These are phyloP conservation scores for Xylariaceae sp. DNA, from an alignment of 2,329 filamentous ascomycete genomes.

Conservation along the genomic window DNA sequence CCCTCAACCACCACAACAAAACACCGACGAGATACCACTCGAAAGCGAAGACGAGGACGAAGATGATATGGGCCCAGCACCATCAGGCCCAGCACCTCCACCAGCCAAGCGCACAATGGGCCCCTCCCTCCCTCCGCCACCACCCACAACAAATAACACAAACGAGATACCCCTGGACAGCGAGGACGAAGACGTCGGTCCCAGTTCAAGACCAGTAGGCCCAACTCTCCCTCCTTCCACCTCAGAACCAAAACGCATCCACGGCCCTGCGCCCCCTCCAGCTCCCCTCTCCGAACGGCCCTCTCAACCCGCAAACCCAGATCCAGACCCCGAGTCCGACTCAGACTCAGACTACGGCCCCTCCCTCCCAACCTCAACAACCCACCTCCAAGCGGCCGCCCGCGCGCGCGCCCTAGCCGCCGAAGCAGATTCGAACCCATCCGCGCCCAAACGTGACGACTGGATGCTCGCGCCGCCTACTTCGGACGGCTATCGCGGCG, in stretches of 20 bases:
- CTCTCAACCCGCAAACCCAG: too few species aligned
- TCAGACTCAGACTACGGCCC: conserved; percentile 56
- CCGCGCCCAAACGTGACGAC: conserved; percentile 67
- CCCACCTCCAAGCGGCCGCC: conserved; percentile 26
- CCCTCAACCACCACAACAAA: conserved; percentile 11
- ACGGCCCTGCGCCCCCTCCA: conserved; percentile 43
- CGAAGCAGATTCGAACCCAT: conserved; percentile 27
- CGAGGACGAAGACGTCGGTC: conserved; percentile 17
- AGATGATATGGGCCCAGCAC: conserved; percentile 22
- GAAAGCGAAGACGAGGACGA: conserved; percentile 38
- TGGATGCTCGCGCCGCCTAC: conserved; percentile 76
- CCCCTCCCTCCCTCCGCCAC: conserved; percentile 11
- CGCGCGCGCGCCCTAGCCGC: conserved; percentile 28
- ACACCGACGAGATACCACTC: conserved; percentile 45
- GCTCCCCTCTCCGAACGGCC: conserved; percentile 38
- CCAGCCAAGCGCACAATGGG: conserved; percentile 21
- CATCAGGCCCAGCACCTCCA: too few species aligned
- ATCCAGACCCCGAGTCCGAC: conserved; percentile 34
- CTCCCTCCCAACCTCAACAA: conserved; percentile 46
- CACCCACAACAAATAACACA: conserved; percentile 18
- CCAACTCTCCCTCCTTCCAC: conserved; percentile 20
- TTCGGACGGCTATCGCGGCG: conserved; percentile 51
- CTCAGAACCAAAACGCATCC: conserved; percentile 34
- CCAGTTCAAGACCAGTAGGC: too few species aligned
- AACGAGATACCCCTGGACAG: conserved; percentile 23